Evolutionary conservation across 2,329 filamentous ascomycete genomes (phyloP).

Genomic region (Domatiomyces globalis): DNA sequence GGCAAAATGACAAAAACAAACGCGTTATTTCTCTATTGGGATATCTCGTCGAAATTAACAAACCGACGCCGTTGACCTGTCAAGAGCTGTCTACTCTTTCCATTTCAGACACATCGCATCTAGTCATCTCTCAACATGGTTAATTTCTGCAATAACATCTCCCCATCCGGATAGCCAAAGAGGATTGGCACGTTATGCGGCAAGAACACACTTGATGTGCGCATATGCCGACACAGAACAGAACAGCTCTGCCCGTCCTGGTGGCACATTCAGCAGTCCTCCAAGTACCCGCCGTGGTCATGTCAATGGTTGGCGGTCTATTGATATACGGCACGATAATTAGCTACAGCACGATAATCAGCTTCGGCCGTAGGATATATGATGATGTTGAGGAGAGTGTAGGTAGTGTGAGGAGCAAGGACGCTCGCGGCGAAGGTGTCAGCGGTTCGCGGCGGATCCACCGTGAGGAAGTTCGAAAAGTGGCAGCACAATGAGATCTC

Average conservation of each 20-base stretch:
- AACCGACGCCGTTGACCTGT: no score
- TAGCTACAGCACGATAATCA: no score
- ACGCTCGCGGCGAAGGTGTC: slow-evolving; percentile 4
- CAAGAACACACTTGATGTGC: background rate
- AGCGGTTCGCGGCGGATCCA: slow-evolving; percentile 5
- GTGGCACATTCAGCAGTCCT: background rate
- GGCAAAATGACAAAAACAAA: no score
- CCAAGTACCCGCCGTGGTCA: background rate
- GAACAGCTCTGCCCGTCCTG: background rate
- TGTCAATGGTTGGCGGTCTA: background rate
- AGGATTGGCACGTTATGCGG: background rate
- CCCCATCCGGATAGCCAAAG: background rate
- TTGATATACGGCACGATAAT: background rate
- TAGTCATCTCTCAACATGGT: background rate
- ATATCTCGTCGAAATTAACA: no score
- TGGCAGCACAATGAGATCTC: slow-evolving; percentile 7
- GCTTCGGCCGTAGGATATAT: background rate
- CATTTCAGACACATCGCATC: background rate
- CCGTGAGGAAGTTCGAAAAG: slow-evolving; percentile 6
- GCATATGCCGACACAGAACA: background rate
- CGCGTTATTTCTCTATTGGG: no score
- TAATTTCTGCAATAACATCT: background rate
- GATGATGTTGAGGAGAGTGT: background rate
- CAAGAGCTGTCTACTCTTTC: background rate
- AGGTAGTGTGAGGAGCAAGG: background rate